Evolutionary conservation across 768 basidiomycete genomes (phyloP), one percentile per base, ranked within the genome.

Genomic region (Lentinula boryana): DNA sequence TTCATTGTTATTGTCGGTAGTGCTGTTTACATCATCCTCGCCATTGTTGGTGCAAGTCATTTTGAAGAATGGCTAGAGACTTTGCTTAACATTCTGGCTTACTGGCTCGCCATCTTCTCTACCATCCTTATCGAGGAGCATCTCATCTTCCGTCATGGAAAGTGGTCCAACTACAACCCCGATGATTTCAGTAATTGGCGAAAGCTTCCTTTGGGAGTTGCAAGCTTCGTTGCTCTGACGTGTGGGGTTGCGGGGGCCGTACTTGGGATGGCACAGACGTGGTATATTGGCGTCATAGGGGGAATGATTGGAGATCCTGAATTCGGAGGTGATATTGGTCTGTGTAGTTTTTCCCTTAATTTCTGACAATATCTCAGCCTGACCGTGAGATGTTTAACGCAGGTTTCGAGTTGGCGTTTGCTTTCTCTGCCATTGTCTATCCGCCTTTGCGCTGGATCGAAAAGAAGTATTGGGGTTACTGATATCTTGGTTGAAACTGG

Each of bases 81-180:
- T 64, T 74, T 78, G 60, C 68, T 73, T 27, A 69, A 69, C 54
- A 69, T 75, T 55, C 67, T 75, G 50, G 68, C 70, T 35, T 80
- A 82, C 71, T 82, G 80, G 80, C 75, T 81, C 41, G 76, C 78
- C 23, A 80, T 80, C 68, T 80, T 76, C 72, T 68, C 69, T 56
- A 71, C 71, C 44, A 74, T 81, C 63, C 71, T 81, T 31, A 64
- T 78, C n/a, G 75, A 78, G 63, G 80, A 81, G 66, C 79, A 82
- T 70, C 74, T 76, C 64, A 74, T 80, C 67, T 80, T 82, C 77
- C 72, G 78, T 23, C 62, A 65, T 23, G 74, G 72, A 23, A 59
- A 66, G 7, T 70, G 62, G 60, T 55, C 59, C 3, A 70, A 68
- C 58, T 79, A 78, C 68, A 66, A 74, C 63, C 68, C 72, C 9